These are phyloP conservation scores for Phialemonium atrogriseum DNA, from an alignment of 2,329 filamentous ascomycete species.

Conservation along the genomic window DNA sequence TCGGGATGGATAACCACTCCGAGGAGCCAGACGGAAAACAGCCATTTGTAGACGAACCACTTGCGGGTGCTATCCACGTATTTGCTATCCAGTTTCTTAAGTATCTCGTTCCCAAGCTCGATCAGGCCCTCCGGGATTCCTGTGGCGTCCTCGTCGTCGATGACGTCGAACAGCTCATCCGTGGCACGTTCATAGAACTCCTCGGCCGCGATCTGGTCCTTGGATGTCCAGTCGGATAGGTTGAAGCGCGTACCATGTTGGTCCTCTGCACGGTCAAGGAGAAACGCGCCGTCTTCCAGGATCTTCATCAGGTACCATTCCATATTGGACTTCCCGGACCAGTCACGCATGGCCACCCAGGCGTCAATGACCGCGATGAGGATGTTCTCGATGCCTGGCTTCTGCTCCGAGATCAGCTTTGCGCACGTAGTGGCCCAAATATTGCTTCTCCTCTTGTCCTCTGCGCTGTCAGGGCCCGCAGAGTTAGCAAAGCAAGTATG, in stretches of 20 bases:
- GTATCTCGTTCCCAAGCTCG: constrained; percentile 75
- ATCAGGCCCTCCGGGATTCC: constrained; percentile 82
- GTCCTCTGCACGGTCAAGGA: constrained; percentile 78
- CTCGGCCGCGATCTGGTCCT: constrained; percentile 74
- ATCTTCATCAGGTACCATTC: constrained; percentile 94
- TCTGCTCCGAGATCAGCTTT: constrained; percentile 69
- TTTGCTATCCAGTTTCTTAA: constrained; percentile 66
- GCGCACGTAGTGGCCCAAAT: constrained; percentile 87
- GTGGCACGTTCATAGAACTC: constrained; percentile 84
- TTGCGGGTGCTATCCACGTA: constrained; percentile 67
- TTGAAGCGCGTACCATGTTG: constrained; percentile 65
- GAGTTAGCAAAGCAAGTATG: constrained; percentile 88
- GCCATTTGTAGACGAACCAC: constrained; percentile 84
- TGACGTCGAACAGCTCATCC: constrained; percentile 70
- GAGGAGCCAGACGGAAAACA: constrained; percentile 81
- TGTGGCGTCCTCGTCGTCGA: constrained; percentile 76
- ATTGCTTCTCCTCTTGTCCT: constrained; percentile 71
- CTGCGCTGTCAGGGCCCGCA: constrained; percentile 69
- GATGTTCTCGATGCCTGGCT: constrained; percentile 69
- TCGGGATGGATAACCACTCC: constrained; percentile 85
- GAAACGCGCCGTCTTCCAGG: constrained; percentile 83
- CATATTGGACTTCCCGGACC: constrained; percentile 82
- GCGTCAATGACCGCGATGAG: constrained; percentile 78
- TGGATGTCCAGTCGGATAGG: constrained; percentile 63
- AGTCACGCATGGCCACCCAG: constrained; percentile 80